Percentiles rank a stretch among this genome's conserved stretches.
Conservation (phyloP, 371 early-diverging fungal genomes). For the Apophysomyces sp. region DNA sequence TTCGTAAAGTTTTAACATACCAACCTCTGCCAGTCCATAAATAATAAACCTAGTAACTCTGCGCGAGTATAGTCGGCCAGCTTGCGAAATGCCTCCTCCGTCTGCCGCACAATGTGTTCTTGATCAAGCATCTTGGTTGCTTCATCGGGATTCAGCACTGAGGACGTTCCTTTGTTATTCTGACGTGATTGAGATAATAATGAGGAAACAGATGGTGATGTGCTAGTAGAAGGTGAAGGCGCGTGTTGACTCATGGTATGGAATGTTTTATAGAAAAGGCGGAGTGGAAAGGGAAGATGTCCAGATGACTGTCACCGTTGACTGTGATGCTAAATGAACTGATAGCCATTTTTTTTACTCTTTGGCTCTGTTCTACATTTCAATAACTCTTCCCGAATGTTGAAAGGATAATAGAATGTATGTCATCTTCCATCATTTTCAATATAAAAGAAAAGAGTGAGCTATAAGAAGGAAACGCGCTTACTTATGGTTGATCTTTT, state of each 20-base stretch:
- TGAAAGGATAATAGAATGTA: too few species aligned
- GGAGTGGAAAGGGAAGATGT: neutral
- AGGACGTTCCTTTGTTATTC: neutral
- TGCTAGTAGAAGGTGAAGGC: neutral
- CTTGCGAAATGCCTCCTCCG: slow-evolving; percentile 58
- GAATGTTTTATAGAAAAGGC: too few species aligned
- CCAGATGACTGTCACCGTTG: neutral
- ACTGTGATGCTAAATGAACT: neutral
- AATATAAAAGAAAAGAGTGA: too few species aligned
- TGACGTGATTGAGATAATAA: neutral
- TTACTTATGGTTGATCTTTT: too few species aligned
- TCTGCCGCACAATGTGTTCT: slow-evolving; percentile 53
- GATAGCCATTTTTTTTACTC: neutral
- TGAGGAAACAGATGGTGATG: neutral
- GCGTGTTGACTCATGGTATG: neutral
- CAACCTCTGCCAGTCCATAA: neutral
- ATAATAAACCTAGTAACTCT: slow-evolving; percentile 46
- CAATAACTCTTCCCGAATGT: too few species aligned
- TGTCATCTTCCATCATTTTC: too few species aligned
- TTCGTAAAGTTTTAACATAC: neutral
- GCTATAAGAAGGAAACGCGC: too few species aligned
- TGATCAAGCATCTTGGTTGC: slow-evolving; percentile 38
- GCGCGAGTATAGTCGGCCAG: slow-evolving; percentile 56
- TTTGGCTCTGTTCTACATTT: neutral
- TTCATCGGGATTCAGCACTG: slow-evolving; percentile 30